A percentile compares a stretch with the other conserved stretches of the same genome.
phyloP scores from a whole-genome alignment of 345 rosid species.

The Gossypium anomalum region DNA sequence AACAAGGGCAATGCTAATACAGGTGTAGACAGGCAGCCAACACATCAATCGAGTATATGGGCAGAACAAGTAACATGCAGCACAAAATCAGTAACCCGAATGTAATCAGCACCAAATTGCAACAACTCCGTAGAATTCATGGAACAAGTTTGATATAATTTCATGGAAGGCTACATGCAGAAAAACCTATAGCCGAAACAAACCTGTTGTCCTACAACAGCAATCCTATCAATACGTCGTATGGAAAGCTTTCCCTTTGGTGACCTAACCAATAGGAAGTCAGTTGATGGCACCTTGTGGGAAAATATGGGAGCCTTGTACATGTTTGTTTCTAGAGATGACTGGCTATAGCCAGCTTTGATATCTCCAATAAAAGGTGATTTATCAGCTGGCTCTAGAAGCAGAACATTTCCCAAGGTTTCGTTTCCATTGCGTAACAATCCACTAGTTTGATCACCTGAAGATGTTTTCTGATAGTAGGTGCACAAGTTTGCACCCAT shows the following conservation, averaged over 20 bases:
- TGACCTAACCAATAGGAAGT: conserved; percentile 85
- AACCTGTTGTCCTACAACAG: conserved; percentile 96
- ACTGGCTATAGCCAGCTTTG: conserved; percentile 71
- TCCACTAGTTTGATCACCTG: conserved; percentile 66
- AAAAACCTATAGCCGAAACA: conserved; percentile 17
- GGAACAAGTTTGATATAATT: not conserved
- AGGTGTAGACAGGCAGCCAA: not conserved
- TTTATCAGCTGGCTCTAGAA: conserved; percentile 79
- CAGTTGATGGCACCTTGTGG: conserved; percentile 79
- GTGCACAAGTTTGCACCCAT: conserved; percentile 96
- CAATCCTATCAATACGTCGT: conserved; percentile 85
- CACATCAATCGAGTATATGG: not conserved
- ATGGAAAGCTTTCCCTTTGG: conserved; percentile 92
- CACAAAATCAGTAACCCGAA: not conserved
- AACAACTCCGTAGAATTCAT: conserved; percentile 7
- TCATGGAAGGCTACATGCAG: not conserved
- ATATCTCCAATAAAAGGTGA: conserved; percentile 97
- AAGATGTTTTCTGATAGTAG: conserved; percentile 78
- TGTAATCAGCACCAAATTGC: not conserved
- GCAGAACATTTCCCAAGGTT: conserved; percentile 63
- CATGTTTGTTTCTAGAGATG: conserved; percentile 92
- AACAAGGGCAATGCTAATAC: not conserved
- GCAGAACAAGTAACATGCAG: not conserved
- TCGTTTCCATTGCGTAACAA: conserved; percentile 49
- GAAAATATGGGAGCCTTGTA: conserved; percentile 83